Percentiles rank a stretch among this genome's conserved stretches.
These are phyloP conservation scores for Hymenoscyphus fraxineus DNA, from an alignment of 2,329 filamentous ascomycete genomes.

Conservation along the genomic window DNA sequence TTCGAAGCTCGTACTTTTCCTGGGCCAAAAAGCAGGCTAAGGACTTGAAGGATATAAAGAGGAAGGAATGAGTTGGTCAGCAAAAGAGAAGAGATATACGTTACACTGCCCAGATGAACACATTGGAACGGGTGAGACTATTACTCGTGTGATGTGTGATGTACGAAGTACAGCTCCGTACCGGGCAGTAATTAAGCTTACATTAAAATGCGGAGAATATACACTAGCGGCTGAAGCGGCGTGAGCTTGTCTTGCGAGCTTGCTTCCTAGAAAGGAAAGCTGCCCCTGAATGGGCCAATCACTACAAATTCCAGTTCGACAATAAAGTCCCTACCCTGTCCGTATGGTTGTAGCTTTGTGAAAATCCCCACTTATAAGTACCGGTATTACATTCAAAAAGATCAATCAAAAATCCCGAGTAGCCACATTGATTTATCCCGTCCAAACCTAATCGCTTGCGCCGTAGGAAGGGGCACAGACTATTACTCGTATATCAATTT, in stretches of 20 bases:
- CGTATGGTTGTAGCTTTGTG: no score
- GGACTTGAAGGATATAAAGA: neutral
- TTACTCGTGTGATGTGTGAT: no score
- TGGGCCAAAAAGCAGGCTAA: neutral
- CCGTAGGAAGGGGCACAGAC: no score
- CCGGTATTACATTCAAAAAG: no score
- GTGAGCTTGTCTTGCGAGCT: neutral
- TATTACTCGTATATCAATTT: no score
- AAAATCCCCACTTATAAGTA: no score
- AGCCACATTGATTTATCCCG: no score
- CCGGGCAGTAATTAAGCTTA: neutral
- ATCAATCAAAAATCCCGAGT: no score
- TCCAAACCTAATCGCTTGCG: no score
- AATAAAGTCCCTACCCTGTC: neutral
- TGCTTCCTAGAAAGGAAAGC: no score
- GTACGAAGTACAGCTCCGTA: no score
- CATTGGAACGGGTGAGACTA: neutral
- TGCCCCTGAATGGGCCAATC: neutral
- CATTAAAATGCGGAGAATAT: constrained; percentile 2
- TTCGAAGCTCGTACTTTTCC: neutral
- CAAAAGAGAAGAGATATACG: neutral
- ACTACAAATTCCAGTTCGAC: neutral
- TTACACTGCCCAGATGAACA: neutral
- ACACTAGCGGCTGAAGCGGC: neutral
- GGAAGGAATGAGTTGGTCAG: neutral